phyloP scores from a whole-genome alignment of 73 alveolate genomes.

The Paramecium sexaurelia region DNA sequence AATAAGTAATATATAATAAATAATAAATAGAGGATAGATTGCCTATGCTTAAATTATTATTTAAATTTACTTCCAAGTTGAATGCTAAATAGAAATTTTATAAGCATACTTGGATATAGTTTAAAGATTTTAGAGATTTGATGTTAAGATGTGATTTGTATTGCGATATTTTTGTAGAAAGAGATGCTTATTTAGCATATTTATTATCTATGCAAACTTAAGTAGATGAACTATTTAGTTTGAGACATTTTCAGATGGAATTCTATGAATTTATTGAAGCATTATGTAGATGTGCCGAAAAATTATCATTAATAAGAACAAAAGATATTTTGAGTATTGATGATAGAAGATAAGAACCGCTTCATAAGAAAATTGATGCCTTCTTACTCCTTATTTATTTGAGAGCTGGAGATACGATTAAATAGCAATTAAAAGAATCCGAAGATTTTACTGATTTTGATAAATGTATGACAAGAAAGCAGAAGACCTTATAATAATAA shows the following conservation, averaged over 20 bases:
- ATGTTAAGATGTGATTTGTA: constrained; percentile 41
- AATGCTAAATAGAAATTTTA: constrained; percentile 47
- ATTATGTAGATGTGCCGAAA: constrained; percentile 74
- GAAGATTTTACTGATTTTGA: constrained; percentile 57
- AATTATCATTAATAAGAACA: constrained; percentile 43
- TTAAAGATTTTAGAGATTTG: constrained; percentile 61
- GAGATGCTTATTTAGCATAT: constrained; percentile 65
- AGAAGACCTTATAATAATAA: not conserved
- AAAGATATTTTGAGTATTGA: not conserved
- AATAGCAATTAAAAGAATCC: not conserved
- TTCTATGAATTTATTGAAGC: constrained; percentile 77
- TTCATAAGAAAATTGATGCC: constrained; percentile 48
- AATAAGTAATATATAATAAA: not conserved
- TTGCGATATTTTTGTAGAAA: constrained; percentile 61
- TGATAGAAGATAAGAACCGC: constrained; percentile 42
- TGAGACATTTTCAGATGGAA: constrained; percentile 70
- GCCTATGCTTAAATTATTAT: constrained; percentile 38
- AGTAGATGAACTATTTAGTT: constrained; percentile 67
- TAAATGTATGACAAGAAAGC: constrained; percentile 42
- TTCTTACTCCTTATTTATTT: not conserved
- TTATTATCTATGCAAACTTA: constrained; percentile 70
- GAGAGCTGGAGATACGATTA: constrained; percentile 35
- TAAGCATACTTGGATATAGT: constrained; percentile 42
- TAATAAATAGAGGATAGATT: constrained; percentile 39
- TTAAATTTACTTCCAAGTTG: constrained; percentile 47